Percentiles rank a stretch among this genome's conserved stretches.
phyloP scores from a whole-genome alignment of 352 stramenopile species.

The Globisporangium megalacanthum region DNA sequence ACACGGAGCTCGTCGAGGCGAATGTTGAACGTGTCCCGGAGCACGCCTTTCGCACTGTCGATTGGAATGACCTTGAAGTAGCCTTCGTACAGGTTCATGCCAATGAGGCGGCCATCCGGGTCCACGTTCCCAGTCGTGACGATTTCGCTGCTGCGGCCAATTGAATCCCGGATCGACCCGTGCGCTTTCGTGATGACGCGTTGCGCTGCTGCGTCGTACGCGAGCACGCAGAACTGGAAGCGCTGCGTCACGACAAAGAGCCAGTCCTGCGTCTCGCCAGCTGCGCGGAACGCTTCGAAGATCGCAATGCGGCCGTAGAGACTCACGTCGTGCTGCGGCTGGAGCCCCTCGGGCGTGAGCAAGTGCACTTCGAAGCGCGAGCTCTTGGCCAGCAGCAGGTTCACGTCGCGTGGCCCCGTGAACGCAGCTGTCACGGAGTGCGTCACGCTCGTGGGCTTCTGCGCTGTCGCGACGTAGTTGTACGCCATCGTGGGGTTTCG shows the following conservation, averaged over 20 bases:
- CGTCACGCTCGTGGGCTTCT: conserved; percentile 91
- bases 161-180: conserved; percentile 80
- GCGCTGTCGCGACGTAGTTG: conserved; percentile 92
- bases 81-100: conserved; percentile 90
- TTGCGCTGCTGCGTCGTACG: conserved; percentile 62
- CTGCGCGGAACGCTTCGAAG: conserved; percentile 78
- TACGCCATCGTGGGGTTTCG: conserved; percentile 47
- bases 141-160: conserved; percentile 85
- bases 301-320: conserved; percentile 87
- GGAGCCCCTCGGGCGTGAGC: conserved; percentile 80
- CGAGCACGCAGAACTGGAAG: conserved; percentile 88
- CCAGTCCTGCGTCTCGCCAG: conserved; percentile 75
- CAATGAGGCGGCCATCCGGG: conserved; percentile 78
- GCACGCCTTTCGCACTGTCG: conserved; percentile 65
- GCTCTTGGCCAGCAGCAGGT: conserved; percentile 87
- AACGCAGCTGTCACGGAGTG: conserved; percentile 91
- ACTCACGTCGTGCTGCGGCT: conserved; percentile 80
- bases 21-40: conserved; percentile 90
- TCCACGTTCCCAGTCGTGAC: conserved; percentile 88
- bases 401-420: conserved; percentile 82
- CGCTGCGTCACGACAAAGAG: conserved; percentile 87
- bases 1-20: conserved; percentile 90
- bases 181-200: conserved; percentile 84
- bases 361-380: conserved; percentile 88
- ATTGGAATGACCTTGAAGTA: conserved; percentile 91